Evolutionary conservation across 805 yeast species (phyloP), one percentile per base, ranked within the genome.

Genomic region (Zygosaccharomyces siamensis): DNA sequence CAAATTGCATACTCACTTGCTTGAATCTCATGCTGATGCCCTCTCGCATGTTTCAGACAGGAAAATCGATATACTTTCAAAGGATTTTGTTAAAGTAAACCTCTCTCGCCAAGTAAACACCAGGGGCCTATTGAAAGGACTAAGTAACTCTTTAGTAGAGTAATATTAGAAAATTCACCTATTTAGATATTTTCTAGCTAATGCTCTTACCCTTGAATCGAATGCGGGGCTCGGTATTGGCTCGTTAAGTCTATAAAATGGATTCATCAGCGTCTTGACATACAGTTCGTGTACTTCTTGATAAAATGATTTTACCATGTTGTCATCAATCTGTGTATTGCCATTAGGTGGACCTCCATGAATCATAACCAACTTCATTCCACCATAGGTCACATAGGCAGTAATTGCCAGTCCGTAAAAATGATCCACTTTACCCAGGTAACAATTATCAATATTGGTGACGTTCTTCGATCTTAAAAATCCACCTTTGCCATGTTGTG

Each of bases 321-420:
- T 89, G 55, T 92, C 97, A 53, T 78, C 73, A 3, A 65, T 53
- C 35, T 59, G 59, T 2, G 61, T 56, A 36, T 43, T 52, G 1
- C 52, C 57, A 39, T 55, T 73, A 43, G 71, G 71, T 11, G 59
- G 42, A 20, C 75, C 63, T 49, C 83, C 86, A 55, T 85, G 88
- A 2, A 85, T 70, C 54, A 93, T 75, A 18, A 93, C 67, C 53
- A 92, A 79, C 63, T 89, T 89, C 57, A 87, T 78, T 61, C 89
- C 90, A 4, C 97, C 92, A 45, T 89, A 89, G 0, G 97, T 88
- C 36, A 92, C 75, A 63, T 81, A 93, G 3, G 92, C 95, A 47
- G 89, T 86, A n/a, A 92, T 79, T 42, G 76, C 71, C 55, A 82
- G 80, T 4, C 93, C 95, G 64, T 90, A 88, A 66, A 89, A 92